Evolutionary conservation across 2,329 filamentous ascomycete genomes (phyloP), one percentile per base, ranked within the genome.

Genomic region (Dothideomycetes sp.): DNA sequence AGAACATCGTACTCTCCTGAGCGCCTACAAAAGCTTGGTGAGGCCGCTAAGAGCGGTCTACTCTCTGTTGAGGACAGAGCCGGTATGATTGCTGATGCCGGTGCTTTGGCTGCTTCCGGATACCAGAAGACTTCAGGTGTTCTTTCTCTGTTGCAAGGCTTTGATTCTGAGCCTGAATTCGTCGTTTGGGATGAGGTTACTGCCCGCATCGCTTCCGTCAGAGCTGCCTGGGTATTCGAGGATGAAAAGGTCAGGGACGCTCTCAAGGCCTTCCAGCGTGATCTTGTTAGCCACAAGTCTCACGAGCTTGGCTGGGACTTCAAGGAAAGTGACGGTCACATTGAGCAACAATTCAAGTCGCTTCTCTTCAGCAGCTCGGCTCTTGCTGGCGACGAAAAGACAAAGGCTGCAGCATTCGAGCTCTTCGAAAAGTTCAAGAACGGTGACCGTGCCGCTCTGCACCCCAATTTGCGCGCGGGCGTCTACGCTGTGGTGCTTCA

Each of bases 181-280:
- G 84, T 95, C 27, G 89, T 96, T 3, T 96, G 89, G 89, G 87
- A 85, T 51, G 88, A 95, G 62, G 84, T 96, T 45, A 74, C 87
- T 35, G 74, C 82, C 32, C 80, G 87, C 33, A 74, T 95, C 45
- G 77, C 75, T 17, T 73, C 79, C n/a, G 74, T 96, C 24, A 82
- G 88, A 51, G 75, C 75, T 39, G 84, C 89, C 6, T 96, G 88
- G 88, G 70, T 89, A 33, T 93, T 93, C 49, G 86, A 95, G 61
- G 82, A 93, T 44, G 63, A 81, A 46, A 70, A 78, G 27, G 66
- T 78, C 35, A 80, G 77, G 50, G 77, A 88, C 47, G 84, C 82
- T 4, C 71, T 96, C 30, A 84, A 88, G 65, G 72, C 76, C 11
- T 94, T 95, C 71, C 81, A 93, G 59, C 75, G 80, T 48, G 76